Evolutionary conservation across 2,329 filamentous ascomycete species (phyloP), one percentile per base, ranked within the genome.

Genomic region (Scytalidium lignicola): DNA sequence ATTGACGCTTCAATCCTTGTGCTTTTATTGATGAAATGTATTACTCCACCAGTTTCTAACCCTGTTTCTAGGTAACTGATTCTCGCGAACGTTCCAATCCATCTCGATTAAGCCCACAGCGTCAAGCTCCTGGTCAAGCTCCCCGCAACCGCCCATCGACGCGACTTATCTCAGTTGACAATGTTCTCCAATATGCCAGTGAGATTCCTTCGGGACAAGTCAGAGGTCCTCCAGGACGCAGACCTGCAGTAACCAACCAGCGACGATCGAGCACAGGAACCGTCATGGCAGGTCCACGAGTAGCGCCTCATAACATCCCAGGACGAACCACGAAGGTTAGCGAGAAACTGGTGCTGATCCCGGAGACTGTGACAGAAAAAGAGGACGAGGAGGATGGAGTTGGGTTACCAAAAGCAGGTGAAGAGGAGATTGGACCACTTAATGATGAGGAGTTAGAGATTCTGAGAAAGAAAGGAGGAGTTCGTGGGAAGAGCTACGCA

Each of bases 171-270:
- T 85, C 83, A 1, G 92, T 99, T 67, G 93, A 99, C 71, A 95
- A 92, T 65, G 88, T 97, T 56, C 82, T 99, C 4, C 90, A 95
- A 66, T 89, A 95, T 72, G 86, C 90, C 51, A 93, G 90, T 44
- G 91, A 96, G 63, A 93, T 99, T 39, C 93, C 93, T 1, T 97
- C 93, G 0, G 91, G 90, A 61, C 92, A 96, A 67, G 88, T 90
- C 49, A 84, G 93, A 37, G 77, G 81, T 0, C 86, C 88, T 1
- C 85, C 5, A 43, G 72, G 74, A 23, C 68, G 74, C 22, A 69
- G 45, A 48, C 74, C 78, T 15, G 61, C 67, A 62, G 74, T 63
- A 65, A 71, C 66, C 63, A 66, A 58, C 57, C 72, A 64, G 67
- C 79, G 60, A 62, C 76, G 65, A 72, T 69, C 59, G 67, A 76